phyloP scores from a whole-genome alignment of 306 rosid genomes.

The Arachis hypogaea region DNA sequence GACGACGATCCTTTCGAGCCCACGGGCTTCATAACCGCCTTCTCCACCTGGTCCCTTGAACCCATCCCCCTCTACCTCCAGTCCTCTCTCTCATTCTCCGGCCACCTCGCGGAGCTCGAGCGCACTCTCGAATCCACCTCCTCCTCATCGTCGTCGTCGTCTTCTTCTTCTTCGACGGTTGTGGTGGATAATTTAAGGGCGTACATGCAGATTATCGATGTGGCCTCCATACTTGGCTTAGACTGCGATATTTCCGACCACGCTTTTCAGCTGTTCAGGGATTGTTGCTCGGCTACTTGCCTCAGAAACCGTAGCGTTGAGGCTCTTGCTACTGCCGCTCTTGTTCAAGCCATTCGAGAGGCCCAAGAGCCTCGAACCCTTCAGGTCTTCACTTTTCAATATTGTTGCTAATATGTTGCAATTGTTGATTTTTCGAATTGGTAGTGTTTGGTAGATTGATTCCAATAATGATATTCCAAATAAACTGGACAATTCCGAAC shows the following conservation, averaged over 20 bases:
- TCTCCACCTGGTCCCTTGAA: conserved; percentile 94
- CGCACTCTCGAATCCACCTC: conserved; percentile 78
- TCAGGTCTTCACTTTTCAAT: conserved; percentile 52
- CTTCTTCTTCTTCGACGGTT: conserved; percentile 63
- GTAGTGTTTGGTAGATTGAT: background rate
- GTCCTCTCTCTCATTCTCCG: conserved; percentile 82
- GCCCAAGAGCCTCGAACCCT: conserved; percentile 97
- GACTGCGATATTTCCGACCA: conserved; percentile 86
- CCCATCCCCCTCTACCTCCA: conserved; percentile 80
- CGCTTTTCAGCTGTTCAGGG: conserved; percentile 91
- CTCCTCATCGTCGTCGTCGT: conserved; percentile 50
- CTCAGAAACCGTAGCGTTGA: conserved; percentile 97
- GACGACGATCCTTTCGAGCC: conserved; percentile 90
- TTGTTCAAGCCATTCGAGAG: conserved; percentile 92
- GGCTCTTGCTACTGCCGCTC: conserved; percentile 97
- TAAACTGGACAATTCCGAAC: too few species aligned
- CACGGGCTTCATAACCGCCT: conserved; percentile 91
- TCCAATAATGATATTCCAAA: too few species aligned
- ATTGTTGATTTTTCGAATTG: background rate
- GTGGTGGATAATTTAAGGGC: conserved; percentile 93
- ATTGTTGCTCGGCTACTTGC: conserved; percentile 95
- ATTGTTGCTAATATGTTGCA: background rate
- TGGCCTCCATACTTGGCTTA: conserved; percentile 82
- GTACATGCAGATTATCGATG: conserved; percentile 95
- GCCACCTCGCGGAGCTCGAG: conserved; percentile 96